Conservation (phyloP, 2,329 filamentous ascomycete species). For the Cadophora malorum region DNA sequence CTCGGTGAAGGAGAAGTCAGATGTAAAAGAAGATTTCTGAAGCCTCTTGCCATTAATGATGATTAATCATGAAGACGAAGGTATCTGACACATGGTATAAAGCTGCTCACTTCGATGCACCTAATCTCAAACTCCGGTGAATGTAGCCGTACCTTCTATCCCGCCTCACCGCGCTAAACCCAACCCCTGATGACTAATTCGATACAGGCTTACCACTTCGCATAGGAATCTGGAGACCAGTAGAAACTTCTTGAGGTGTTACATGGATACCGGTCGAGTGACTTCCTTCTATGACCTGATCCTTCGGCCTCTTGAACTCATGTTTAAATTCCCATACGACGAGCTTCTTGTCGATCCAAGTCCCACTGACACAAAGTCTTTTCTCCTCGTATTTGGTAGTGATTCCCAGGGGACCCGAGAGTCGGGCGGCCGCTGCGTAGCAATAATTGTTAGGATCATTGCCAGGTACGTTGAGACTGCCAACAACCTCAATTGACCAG, state of each 20-base stretch:
- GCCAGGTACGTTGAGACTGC: not conserved
- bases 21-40: not conserved
- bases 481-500: conserved; percentile 6
- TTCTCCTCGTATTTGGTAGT: not conserved
- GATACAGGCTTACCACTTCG: too few relatives aligned
- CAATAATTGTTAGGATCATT: conserved; percentile 4
- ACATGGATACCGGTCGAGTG: not conserved
- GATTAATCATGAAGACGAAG: not conserved
- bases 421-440: conserved; percentile 9
- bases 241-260: not conserved
- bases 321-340: not conserved
- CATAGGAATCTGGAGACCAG: not conserved
- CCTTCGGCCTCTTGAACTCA: not conserved
- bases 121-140: not conserved
- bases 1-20: too few relatives aligned
- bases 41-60: not conserved
- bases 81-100: not conserved
- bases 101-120: not conserved
- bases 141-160: not conserved
- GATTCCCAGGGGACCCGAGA: not conserved
- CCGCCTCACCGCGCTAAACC: too few relatives aligned
- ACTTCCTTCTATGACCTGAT: not conserved
- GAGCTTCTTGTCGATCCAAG: conserved; percentile 17
- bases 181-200: too few relatives aligned
- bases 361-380: conserved; percentile 15